Percentiles rank a stretch among this genome's conserved stretches.
phyloP scores from a whole-genome alignment of 257 asterid genomes.

The Solanum sejunctum region DNA sequence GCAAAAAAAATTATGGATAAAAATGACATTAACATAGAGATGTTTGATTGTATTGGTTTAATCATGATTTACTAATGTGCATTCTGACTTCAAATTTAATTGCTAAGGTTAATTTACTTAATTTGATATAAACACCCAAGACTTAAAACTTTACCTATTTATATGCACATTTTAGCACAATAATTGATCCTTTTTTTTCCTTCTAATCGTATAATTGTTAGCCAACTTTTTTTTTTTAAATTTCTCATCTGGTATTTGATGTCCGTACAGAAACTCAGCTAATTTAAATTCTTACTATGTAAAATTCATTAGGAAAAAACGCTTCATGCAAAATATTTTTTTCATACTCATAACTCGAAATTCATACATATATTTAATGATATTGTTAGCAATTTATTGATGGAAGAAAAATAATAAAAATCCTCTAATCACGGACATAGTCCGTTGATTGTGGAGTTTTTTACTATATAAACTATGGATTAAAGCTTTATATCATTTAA shows the following conservation, averaged over 20 bases:
- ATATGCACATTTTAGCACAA: background rate
- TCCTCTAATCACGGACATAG: background rate
- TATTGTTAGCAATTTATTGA: background rate
- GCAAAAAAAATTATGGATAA: background rate
- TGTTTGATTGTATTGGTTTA: background rate
- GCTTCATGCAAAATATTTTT: accelerated
- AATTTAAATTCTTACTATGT: background rate
- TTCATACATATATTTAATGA: background rate
- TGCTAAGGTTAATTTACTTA: background rate
- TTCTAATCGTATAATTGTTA: background rate
- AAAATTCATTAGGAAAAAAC: accelerated
- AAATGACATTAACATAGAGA: background rate
- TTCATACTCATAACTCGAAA: background rate
- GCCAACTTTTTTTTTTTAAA: background rate
- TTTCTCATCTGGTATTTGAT: background rate
- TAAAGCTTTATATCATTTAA: background rate
- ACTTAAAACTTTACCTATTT: background rate
- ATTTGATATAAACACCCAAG: background rate
- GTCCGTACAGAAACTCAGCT: accelerated
- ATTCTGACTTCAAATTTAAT: background rate
- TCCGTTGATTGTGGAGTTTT: background rate
- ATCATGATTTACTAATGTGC: background rate
- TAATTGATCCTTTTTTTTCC: background rate
- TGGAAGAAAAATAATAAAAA: background rate
- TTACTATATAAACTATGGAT: background rate